Evolutionary conservation across 495 filamentous ascomycete species (phyloP), one percentile per base, ranked within the genome.

Genomic region (Lasiosphaeris hirsuta): DNA sequence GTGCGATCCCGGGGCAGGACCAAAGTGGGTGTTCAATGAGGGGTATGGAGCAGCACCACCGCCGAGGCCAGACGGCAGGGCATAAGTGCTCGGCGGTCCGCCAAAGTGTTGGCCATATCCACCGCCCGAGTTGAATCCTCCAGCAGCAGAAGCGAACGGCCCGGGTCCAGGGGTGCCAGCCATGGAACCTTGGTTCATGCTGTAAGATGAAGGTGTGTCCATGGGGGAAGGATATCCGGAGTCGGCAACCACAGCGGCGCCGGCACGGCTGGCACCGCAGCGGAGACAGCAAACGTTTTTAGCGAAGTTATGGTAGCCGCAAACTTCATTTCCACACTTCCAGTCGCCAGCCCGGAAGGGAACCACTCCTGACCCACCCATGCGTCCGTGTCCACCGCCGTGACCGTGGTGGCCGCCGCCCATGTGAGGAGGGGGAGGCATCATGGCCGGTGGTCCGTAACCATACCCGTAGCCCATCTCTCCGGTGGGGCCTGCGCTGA

Each of bases 251-350:
- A 97, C 88, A 23, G 92, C 91, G 51, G 94, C 94, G 52, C 88
- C 88, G 51, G 92, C 92, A 63, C 94, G 90, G 69, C 92, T 94
- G 18, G 92, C 95, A 65, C 94, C 94, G 66, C 94, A 98, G 52
- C 94, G 89, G 51, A 98, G 82, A 72, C 94, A 98, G 70, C 89
- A 94, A 60, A 97, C 93, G 68, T 98, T 98, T 82, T 98, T 98
- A 43, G 94, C 94, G 67, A 98, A 98, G 73, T 98, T 98, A 75
- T 98, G 94, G 65, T 98, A 98, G 35, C 89, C 90, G 70, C 94
- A 98, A n/a, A 91, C 91, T 66, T 97, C 93, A 38, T 91, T 92
- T 44, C 94, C 94, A 70, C 94, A 98, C 69, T 96, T 97, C 94
- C 94, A 98, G 70, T 98, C 94, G 62, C 94, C 94, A 42, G 94